Evolutionary conservation across 441 rosid species (phyloP).

Genomic region (Gossypium gossypioides): DNA sequence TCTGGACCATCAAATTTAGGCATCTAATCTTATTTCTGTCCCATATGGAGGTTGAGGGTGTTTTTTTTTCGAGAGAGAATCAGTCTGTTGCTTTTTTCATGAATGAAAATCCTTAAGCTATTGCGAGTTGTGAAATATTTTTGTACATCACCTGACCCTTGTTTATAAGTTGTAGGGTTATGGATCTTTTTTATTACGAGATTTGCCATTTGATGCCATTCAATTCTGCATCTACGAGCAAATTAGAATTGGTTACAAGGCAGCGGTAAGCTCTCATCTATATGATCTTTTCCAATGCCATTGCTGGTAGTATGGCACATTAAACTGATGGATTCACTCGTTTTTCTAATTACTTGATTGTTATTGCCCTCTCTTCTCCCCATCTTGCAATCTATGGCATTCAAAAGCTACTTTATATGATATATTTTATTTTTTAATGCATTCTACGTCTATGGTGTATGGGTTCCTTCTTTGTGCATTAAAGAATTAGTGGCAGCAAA

Average conservation of each 20-base stretch:
- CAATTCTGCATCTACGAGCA: constrained; percentile 96
- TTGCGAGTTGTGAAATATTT: constrained; percentile 4
- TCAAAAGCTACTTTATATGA: background rate
- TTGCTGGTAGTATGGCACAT: background rate
- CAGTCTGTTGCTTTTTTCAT: background rate
- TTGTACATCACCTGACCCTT: constrained; percentile 6
- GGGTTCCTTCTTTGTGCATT: background rate
- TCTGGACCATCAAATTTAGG: background rate
- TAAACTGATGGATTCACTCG: background rate
- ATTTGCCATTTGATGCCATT: constrained; percentile 93
- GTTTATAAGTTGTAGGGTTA: constrained; percentile 49
- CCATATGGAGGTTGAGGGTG: background rate
- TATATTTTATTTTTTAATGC: constrained; percentile 10
- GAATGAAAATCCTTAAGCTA: background rate
- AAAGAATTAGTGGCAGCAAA: background rate
- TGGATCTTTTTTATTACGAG: constrained; percentile 74
- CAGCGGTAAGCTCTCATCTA: constrained; percentile 45
- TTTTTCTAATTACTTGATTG: background rate
- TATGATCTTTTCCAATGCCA: background rate
- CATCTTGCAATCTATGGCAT: background rate
- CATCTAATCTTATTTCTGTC: background rate
- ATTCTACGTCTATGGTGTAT: background rate
- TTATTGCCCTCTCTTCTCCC: background rate
- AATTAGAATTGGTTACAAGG: constrained; percentile 76
- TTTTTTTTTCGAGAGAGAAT: background rate